These are phyloP conservation scores for Raphanus raphanistrum DNA, from an alignment of 345 rosid species.

Conservation along the genomic window DNA sequence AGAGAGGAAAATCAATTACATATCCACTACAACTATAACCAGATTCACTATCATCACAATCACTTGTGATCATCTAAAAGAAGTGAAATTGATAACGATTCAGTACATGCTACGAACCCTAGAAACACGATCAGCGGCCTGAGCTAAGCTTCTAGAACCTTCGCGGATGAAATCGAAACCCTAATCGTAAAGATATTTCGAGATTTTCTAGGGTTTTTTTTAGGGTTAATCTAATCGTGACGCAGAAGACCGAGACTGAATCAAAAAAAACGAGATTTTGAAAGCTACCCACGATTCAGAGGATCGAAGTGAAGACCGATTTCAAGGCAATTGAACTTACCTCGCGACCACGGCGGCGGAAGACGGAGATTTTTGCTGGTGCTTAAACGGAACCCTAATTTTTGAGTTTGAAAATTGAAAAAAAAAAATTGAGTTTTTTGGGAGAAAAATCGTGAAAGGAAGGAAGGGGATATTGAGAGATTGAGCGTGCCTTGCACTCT, in stretches of 20 bases:
- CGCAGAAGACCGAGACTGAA: background rate
- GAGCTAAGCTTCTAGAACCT: background rate
- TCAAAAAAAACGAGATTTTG: conserved; percentile 21
- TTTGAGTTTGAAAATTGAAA: background rate
- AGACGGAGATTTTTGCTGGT: background rate
- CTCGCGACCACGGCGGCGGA: conserved; percentile 9
- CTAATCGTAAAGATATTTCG: background rate
- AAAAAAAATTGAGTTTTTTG: background rate
- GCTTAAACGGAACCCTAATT: conserved; percentile 23
- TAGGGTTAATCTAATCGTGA: conserved; percentile 13
- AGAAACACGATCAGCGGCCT: conserved; percentile 3
- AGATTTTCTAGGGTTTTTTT: background rate
- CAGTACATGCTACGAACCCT: conserved; percentile 10
- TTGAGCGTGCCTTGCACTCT: conserved; percentile 18
- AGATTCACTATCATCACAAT: background rate
- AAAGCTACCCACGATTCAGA: conserved; percentile 4
- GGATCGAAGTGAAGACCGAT: background rate
- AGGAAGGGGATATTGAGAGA: background rate
- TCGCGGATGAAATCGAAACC: background rate
- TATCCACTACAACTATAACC: background rate
- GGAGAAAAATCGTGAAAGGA: background rate
- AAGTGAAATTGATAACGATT: background rate
- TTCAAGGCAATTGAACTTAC: conserved; percentile 12
- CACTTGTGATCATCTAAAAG: background rate
- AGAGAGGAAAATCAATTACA: conserved; percentile 15